These are phyloP conservation scores for Penicillium psychrosexuale DNA, from an alignment of 2,329 filamentous ascomycete genomes.

Conservation along the genomic window DNA sequence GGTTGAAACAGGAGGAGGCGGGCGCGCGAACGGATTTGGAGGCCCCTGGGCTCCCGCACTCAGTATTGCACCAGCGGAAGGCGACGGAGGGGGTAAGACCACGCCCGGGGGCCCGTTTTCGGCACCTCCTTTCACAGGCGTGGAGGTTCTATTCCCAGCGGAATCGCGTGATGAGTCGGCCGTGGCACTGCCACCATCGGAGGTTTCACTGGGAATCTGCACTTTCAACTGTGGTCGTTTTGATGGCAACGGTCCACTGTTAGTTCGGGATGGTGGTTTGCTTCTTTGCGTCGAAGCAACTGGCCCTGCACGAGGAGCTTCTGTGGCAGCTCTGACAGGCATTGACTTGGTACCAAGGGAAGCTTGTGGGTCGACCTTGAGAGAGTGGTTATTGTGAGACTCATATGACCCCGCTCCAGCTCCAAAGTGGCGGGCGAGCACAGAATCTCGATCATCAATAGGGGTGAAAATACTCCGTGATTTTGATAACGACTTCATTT, in stretches of 20 bases:
- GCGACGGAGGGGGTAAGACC: conserved; percentile 87
- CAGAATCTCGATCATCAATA: conserved; percentile 87
- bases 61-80: conserved; percentile 77
- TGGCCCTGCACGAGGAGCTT: conserved; percentile 49
- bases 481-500: conserved; percentile 66
- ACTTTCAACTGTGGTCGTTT: conserved; percentile 83
- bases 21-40: conserved; percentile 91
- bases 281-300: conserved; percentile 66
- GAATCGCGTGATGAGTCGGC: conserved; percentile 66
- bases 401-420: conserved; percentile 58
- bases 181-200: conserved; percentile 69
- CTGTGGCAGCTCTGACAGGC: conserved; percentile 49
- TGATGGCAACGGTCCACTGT: conserved; percentile 65
- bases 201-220: conserved; percentile 89
- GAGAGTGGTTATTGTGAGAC: conserved; percentile 42
- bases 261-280: conserved; percentile 72
- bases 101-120: conserved; percentile 64
- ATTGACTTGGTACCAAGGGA: conserved; percentile 62
- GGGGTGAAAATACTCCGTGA: conserved; percentile 95
- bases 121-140: conserved; percentile 53
- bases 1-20: conserved; percentile 62
- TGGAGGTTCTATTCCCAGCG: conserved; percentile 57
- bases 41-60: conserved; percentile 90
- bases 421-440: conserved; percentile 78
- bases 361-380: conserved; percentile 39